Base-by-base conservation (phyloP, 1,139 yeast species). In the Arxiozyma bovina region DNA sequence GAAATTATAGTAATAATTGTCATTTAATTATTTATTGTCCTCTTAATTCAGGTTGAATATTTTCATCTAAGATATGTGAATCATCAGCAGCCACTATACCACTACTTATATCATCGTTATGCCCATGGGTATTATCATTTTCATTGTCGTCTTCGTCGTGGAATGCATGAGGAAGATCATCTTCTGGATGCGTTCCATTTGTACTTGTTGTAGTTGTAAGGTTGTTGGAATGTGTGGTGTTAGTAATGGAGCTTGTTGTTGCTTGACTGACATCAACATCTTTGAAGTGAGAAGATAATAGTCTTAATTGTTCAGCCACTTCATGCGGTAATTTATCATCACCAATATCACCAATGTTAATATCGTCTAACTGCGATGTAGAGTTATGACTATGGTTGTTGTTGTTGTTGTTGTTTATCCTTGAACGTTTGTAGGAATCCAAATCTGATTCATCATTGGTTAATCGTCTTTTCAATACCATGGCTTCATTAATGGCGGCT, bases 11-110 rank as follows among this genome's bases (percentile, higher is more conserved):
- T 42, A 22, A n/a, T 22, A 21, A 23, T 21, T 17, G 21, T 15
- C 22, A 22, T 38, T 15, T 27, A n/a, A 21, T 7, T 17, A 34
- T 22, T 59, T 53, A 68, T 45, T 66, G 69, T 25, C 68, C 70
- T 57, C 71, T 65, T 50, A 68, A 57, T 58, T 68, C 71, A 21
- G 71, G 71, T 56, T 68, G 71, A 51, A 68, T 68, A 50, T 68
- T 68, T 53, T 68, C 71, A 50, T 67, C 70, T 1, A 65, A 59
- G 25, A 63, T 61, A 23, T 65, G 65, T 23, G 62, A 67, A 51
- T 63, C 58, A 21, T 22, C 30, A 5, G n/a, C 38, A 9, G 40
- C 40, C 2, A 18, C 45, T 18, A 20, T 22, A n/a, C 41, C n/a
- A 12, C 20, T 12, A 9, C 18, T 3, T 23, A 20, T 22, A n/a